These are phyloP conservation scores for Mycogone perniciosa DNA, from an alignment of 2,329 filamentous ascomycete species.

Conservation along the genomic window DNA sequence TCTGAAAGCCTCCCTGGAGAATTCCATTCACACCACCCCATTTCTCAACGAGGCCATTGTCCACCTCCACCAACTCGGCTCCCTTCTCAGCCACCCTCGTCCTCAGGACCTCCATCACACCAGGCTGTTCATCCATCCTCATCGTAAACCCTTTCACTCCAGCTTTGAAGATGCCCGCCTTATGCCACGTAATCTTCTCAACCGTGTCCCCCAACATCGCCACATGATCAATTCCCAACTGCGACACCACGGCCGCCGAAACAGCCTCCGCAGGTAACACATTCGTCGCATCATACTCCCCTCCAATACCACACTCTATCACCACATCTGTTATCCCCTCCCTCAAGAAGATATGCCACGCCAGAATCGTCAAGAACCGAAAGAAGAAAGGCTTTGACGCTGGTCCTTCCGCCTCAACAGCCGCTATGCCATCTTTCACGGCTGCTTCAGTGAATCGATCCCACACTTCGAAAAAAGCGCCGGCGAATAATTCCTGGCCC, in stretches of 20 bases:
- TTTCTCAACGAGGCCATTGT: conserved; percentile 29
- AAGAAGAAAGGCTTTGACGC: conserved; percentile 83
- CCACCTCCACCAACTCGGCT: conserved; percentile 37
- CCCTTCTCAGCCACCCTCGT: conserved; percentile 52
- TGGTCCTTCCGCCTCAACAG: conserved; percentile 46
- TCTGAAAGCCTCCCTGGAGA: conserved; percentile 48
- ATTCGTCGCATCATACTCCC: conserved; percentile 90
- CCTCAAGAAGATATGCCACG: conserved; percentile 72
- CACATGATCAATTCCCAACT: conserved; percentile 79
- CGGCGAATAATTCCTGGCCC: conserved; percentile 60
- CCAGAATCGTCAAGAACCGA: conserved; percentile 82
- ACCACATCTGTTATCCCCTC: conserved; percentile 74
- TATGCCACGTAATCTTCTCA: conserved; percentile 83
- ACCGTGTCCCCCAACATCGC: conserved; percentile 73
- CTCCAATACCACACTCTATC: conserved; percentile 90
- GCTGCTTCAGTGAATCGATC: conserved; percentile 47
- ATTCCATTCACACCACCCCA: conserved; percentile 38
- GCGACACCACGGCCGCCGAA: conserved; percentile 67
- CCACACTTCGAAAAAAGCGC: conserved; percentile 82
- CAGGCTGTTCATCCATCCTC: conserved; percentile 25
- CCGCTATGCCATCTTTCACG: conserved; percentile 23
- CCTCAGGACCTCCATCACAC: conserved; percentile 47
- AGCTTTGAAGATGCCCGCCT: conserved; percentile 76
- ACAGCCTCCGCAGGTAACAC: conserved; percentile 60
- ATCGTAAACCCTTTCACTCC: conserved; percentile 38